A percentile compares a stretch with the other conserved stretches of the same genome.
Evolutionary conservation across 257 asterid genomes (phyloP).

Genomic region (Jacaranda mimosifolia): DNA sequence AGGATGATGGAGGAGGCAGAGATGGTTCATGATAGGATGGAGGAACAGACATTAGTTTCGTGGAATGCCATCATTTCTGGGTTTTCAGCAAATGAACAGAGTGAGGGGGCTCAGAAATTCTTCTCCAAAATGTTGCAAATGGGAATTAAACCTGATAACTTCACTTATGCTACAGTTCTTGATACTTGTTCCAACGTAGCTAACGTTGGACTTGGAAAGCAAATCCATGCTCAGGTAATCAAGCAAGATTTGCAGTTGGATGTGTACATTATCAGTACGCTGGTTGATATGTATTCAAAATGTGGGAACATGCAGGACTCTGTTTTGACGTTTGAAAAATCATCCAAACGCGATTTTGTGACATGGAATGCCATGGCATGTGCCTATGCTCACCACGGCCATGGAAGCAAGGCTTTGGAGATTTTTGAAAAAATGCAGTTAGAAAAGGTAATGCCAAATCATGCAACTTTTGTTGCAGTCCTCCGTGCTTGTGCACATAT

Average conservation of each 20-base stretch:
- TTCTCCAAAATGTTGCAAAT: slow-evolving; percentile 68
- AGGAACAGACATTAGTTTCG: slow-evolving; percentile 66
- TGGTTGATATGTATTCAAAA: slow-evolving; percentile 96
- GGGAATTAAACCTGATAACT: slow-evolving; percentile 77
- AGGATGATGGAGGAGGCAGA: slow-evolving; percentile 84
- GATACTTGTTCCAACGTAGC: slow-evolving; percentile 92
- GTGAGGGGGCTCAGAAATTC: slow-evolving; percentile 80
- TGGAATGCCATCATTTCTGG: slow-evolving; percentile 94
- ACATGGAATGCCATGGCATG: slow-evolving; percentile 93
- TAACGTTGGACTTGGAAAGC: slow-evolving; percentile 84
- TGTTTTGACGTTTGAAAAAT: slow-evolving; percentile 69
- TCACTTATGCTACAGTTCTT: slow-evolving; percentile 89
- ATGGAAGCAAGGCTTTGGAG: slow-evolving; percentile 68
- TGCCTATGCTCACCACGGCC: slow-evolving; percentile 85
- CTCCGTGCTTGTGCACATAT: slow-evolving; percentile 92
- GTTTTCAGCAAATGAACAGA: slow-evolving; percentile 68
- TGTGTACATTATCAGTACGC: slow-evolving; percentile 78
- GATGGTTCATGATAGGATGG: slow-evolving; percentile 72
- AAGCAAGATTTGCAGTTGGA: slow-evolving; percentile 83
- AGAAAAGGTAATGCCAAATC: slow-evolving; percentile 66
- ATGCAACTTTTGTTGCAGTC: slow-evolving; percentile 88
- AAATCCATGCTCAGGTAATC: slow-evolving; percentile 87
- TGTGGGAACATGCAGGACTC: slow-evolving; percentile 87
- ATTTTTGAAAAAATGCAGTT: slow-evolving; percentile 66
- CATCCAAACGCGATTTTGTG: slow-evolving; percentile 72